These are phyloP conservation scores for Penicillium expansum DNA, from an alignment of 2,329 filamentous ascomycete species.

Conservation along the genomic window DNA sequence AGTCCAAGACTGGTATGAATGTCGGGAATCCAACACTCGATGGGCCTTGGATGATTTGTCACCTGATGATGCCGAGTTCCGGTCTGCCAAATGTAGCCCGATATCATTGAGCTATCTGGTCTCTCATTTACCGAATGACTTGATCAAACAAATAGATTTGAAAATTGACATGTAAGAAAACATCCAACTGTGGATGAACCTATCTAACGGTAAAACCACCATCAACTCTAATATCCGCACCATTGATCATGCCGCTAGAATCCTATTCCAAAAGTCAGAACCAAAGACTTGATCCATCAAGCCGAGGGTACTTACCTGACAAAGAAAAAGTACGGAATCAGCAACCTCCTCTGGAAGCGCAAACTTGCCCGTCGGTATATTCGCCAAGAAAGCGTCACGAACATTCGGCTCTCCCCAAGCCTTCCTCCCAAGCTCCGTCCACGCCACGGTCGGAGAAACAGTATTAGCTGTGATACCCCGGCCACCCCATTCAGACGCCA, in stretches of 20 bases:
- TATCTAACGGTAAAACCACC: constrained; percentile 41
- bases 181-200: neutral
- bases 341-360: constrained; percentile 42
- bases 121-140: too few relatives aligned
- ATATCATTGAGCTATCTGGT: too few relatives aligned
- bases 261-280: constrained; percentile 24
- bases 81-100: too few relatives aligned
- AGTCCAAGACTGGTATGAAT: too few relatives aligned
- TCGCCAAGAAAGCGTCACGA: constrained; percentile 36
- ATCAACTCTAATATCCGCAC: constrained; percentile 41
- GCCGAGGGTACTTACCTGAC: constrained; percentile 25
- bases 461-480: constrained; percentile 48
- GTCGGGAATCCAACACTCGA: too few relatives aligned
- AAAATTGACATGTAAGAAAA: neutral
- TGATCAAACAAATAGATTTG: too few relatives aligned
- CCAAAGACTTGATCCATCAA: neutral
- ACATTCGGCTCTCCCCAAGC: constrained; percentile 41
- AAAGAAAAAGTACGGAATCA: constrained; percentile 40
- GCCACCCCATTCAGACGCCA: constrained; percentile 49
- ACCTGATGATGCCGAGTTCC: too few relatives aligned
- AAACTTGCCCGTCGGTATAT: constrained; percentile 42
- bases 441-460: constrained; percentile 48
- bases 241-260: constrained; percentile 44
- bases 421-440: constrained; percentile 48
- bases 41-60: too few relatives aligned